A percentile compares a stretch with the other conserved stretches of the same genome.
Conservation (phyloP, 2,329 filamentous ascomycete genomes). For the Cladosporium sphaerospermum region DNA sequence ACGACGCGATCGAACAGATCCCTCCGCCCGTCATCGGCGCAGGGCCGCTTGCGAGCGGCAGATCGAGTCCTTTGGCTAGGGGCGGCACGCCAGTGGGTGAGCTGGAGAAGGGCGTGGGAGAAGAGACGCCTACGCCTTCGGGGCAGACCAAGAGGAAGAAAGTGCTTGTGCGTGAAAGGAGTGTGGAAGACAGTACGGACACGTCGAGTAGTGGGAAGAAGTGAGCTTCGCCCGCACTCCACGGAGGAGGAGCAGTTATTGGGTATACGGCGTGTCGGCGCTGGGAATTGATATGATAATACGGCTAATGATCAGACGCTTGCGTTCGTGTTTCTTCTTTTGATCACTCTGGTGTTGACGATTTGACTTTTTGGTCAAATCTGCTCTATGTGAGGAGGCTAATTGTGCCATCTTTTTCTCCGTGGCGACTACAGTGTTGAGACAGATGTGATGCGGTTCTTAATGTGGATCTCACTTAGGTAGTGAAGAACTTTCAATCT, state of each 20-base stretch:
- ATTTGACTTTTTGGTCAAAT: too few relatives aligned
- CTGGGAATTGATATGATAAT: background rate
- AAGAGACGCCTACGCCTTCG: background rate
- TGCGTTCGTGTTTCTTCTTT: background rate
- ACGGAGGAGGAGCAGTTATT: background rate
- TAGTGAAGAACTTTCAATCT: too few relatives aligned
- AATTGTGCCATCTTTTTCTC: too few relatives aligned
- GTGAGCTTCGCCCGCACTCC: background rate
- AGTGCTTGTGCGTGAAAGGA: constrained; percentile 20
- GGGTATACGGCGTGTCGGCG: background rate
- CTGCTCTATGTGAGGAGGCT: too few relatives aligned
- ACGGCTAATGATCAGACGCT: background rate
- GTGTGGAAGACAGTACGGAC: constrained; percentile 8
- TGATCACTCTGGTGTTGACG: background rate
- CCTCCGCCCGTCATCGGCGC: background rate
- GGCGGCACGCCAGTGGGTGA: constrained; percentile 18
- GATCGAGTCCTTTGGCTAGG: constrained; percentile 19
- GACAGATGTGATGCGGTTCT: too few relatives aligned
- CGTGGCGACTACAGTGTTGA: too few relatives aligned
- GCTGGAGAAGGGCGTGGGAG: constrained; percentile 16
- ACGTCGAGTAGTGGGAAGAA: background rate
- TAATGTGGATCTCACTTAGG: too few relatives aligned
- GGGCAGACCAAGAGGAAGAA: constrained; percentile 15
- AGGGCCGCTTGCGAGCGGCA: background rate
- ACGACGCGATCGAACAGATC: constrained; percentile 3